Evolutionary conservation across 257 asterid species (phyloP), one percentile per base, ranked within the genome.

Genomic region (Forsythia suspensa): DNA sequence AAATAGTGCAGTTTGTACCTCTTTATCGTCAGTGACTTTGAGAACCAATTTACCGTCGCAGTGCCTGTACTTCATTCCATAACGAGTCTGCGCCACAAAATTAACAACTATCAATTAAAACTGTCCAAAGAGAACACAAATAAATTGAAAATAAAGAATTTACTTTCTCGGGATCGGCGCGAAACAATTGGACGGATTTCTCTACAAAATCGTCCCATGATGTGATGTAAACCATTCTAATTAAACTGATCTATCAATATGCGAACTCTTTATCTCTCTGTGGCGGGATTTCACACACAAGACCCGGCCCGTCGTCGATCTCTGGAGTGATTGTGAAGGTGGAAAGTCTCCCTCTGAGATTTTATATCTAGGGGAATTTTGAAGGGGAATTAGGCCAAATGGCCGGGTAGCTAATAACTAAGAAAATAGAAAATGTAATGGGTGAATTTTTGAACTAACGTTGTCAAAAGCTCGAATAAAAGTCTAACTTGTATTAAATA

Each of bases 1-100:
- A 63, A 36, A 8, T 11, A 63, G 40, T 9, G 8, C 20, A 40
- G 37, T 1, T 0, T 59, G 76, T 83, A 94, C 97, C 98, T 85
- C 89, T 82, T 83, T 92, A 82, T 94, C 88, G 75, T 94, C 95
- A 12, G 97, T 94, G 79, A 94, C 98, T 80, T 94, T 94, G n/a
- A 94, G 93, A 68, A 94, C 92, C 92, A 94, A 84, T 86, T 94
- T 92, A 55, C 97, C 97, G 20, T 94, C 98, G 57, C 94, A 90
- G 74, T 92, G 91, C 81, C 98, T 86, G 88, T 94, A 94, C 78
- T 92, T 94, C 97, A 94, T 90, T 77, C 73, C 76, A 74, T 92
- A 94, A 38, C 97, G 96, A 74, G 97, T 94, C 97, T 94, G 94
- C 44, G 39, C 57, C 73, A 71, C 40, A 36, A 40, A 71, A 72